Percentiles rank a stretch among this genome's conserved stretches.
Conservation (phyloP, 1,284 basidiomycete species). For the Chondrostereum purpureum region DNA sequence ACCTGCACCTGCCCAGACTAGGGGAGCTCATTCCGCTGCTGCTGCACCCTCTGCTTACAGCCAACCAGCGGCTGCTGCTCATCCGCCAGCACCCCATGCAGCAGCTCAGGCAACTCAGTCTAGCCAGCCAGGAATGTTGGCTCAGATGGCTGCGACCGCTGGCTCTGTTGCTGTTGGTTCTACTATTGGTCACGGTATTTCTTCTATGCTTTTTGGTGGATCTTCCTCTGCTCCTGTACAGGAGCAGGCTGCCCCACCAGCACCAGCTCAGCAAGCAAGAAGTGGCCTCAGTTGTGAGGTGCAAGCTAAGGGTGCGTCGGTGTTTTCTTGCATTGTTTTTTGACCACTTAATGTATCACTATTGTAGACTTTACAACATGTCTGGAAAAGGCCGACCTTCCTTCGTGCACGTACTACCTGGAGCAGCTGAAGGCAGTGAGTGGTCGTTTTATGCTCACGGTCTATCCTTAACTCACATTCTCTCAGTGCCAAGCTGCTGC, state of each 20-base stretch:
- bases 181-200: slow-evolving; percentile 78
- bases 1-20: slow-evolving; percentile 48
- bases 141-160: slow-evolving; percentile 85
- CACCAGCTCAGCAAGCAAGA: slow-evolving; percentile 38
- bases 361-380: slow-evolving; percentile 67
- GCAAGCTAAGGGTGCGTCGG: slow-evolving; percentile 69
- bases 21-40: slow-evolving; percentile 57
- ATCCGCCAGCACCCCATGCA: slow-evolving; percentile 37
- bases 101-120: slow-evolving; percentile 25
- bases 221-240: slow-evolving; percentile 36
- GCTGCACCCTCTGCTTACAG: slow-evolving; percentile 43
- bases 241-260: slow-evolving; percentile 32
- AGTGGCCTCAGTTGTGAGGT: slow-evolving; percentile 49
- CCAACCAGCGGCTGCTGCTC: slow-evolving; percentile 34
- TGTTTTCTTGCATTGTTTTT: slow-evolving; percentile 4
- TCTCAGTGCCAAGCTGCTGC: slow-evolving; percentile 72
- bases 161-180: slow-evolving; percentile 84
- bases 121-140: slow-evolving; percentile 57
- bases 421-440: slow-evolving; percentile 79
- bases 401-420: slow-evolving; percentile 75
- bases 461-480: slow-evolving; percentile 9
- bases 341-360: background rate
- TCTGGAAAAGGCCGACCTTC: slow-evolving; percentile 69
- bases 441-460: slow-evolving; percentile 7
- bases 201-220: slow-evolving; percentile 79